Conservation (phyloP, 2,329 filamentous ascomycete genomes). For the Plectosphaerella cucumerina region DNA sequence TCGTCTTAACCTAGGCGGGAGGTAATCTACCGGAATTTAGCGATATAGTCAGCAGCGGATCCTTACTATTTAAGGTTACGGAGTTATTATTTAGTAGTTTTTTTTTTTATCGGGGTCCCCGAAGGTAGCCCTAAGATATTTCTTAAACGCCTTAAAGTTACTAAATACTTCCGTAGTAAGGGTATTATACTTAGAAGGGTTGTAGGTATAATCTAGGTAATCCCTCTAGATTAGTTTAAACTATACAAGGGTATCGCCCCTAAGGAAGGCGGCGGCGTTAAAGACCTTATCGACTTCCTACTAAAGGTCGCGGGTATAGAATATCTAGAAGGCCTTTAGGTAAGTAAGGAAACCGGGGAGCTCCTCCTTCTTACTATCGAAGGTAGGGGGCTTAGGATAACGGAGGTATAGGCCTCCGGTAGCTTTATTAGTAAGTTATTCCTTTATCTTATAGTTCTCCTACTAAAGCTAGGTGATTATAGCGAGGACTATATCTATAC, state of each 20-base stretch:
- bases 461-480: too few relatives aligned
- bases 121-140: not conserved
- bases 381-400: not conserved
- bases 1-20: not conserved
- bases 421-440: too few relatives aligned
- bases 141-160: not conserved
- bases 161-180: not conserved
- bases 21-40: not conserved
- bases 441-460: too few relatives aligned
- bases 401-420: too few relatives aligned
- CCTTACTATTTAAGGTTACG: not conserved
- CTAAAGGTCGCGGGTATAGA: too few relatives aligned
- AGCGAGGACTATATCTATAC: too few relatives aligned
- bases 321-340: too few relatives aligned
- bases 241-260: too few relatives aligned
- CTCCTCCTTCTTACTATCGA: not conserved
- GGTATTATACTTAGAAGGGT: not conserved
- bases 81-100: not conserved
- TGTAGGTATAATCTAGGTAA: not conserved
- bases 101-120: slow-evolving; percentile 1
- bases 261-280: too few relatives aligned
- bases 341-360: not conserved
- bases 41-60: not conserved
- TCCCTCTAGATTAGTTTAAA: too few relatives aligned
- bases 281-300: too few relatives aligned